Base-by-base conservation (phyloP, 441 rosid genomes). In the Flueggea neowawraea region DNA sequence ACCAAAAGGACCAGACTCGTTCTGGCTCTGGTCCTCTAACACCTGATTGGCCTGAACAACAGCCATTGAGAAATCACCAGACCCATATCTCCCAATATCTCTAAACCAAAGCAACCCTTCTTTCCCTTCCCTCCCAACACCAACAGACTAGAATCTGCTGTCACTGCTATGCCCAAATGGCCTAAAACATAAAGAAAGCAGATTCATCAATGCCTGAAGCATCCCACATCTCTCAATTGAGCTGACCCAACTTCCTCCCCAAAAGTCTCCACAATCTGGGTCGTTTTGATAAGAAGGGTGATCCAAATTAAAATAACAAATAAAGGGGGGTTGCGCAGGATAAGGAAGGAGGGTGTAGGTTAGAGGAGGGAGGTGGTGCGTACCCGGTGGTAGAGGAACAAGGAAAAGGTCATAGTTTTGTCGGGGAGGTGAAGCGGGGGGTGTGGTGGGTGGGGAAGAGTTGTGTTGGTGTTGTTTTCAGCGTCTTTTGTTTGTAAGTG, bases 121-220 rank as follows among this genome's bases (percentile, higher is more conserved):
- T 75, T 77, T 84, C 39, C 88, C 84, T 74, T 84, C 92, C 28
- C 66, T 73, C 2, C 80, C 69, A 33, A 58, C 67, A 8, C 52
- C 55, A 31, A 39, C 69, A 67, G 69, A 72, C 66, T 16, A 75
- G 60, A 60, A 64, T 67, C 36, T 22, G 22, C 59, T 70, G 62
- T 14, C 63, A 12, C 41, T 45, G 59, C 62, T 60, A 8, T 68
- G 86, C 73, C 93, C 86, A 65, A 78, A 80, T 60, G 96, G 96
- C 83, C 84, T 87, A 80, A 82, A 81, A 57, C 98, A 92, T 62
- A 79, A 76, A 54, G 93, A 82, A 60, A 92, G 71, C 77, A 92
- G 85, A 82, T 85, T 92, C 95, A 89, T 89, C 74, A 87, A 84
- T 75, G 83, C 80, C 84, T 71, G 89, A 73, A 89, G 91, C 96